Base-by-base conservation (phyloP, 2,329 filamentous ascomycete genomes). In the Colletotrichum trifolii region DNA sequence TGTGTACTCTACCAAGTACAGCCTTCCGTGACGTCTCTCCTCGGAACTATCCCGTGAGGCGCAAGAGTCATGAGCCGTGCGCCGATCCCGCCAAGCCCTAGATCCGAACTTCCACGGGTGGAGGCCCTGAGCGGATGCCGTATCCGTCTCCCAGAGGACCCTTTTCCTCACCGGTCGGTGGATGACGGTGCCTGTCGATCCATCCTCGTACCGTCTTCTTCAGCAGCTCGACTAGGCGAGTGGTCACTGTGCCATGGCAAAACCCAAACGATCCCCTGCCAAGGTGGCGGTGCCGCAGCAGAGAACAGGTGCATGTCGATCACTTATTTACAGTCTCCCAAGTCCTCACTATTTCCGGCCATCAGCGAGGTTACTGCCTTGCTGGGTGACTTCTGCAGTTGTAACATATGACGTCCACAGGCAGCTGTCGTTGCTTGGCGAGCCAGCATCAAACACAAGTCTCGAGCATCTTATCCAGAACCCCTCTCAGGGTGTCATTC, bases 381-480 rank as follows among this genome's bases (percentile, higher is more conserved):
- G 25, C 25, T 35, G 35, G 25, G 39, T 34, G 39, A 9, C 47
- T 57, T 39, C 17, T 25, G 56, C 43, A 55, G 43, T 60, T 52
- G 8, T 38, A 42, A 17, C 34, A 25, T 12, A 39, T 17, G 15
- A 15, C 10, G 36, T 50, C 38, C 11, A 12, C 13, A 13, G 25
- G 25, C 25, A 25, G 25, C 25, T 25, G 25, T 25, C 25, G 25
- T 25, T 25, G 25, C 25, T 25, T 25, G 25, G 25, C 25, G 25
- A 25, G 25, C 25, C 25, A 25, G 25, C 25, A 48, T 80, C 73
- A 92, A 69, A 87, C 85, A 78, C 93, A 97, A 2, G 91, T 95
- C 75, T 93, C 89, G 68, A 98, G 84, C 96, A 99, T 98, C 79
- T 96, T 97, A 75, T 92, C 89, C 68, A 99, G 84, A 38, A 97